phyloP scores from a whole-genome alignment of 768 basidiomycete genomes.

The Xerocomus spinulosus region DNA sequence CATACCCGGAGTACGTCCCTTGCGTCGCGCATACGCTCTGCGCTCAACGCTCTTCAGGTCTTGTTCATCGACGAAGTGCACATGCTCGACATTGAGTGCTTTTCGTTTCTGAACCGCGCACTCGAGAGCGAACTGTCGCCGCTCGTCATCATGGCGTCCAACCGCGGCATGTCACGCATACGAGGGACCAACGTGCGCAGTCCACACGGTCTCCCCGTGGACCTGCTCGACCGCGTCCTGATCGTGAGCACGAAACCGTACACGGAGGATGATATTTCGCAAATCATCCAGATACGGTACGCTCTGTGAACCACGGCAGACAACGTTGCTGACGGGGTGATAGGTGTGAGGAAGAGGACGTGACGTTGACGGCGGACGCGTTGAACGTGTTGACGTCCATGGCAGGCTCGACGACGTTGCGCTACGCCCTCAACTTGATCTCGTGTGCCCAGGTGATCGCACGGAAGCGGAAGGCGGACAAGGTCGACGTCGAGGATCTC shows the following conservation, averaged over 20 bases:
- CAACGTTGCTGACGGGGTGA: neutral
- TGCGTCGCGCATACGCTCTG: neutral
- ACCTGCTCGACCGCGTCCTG: conserved; percentile 90
- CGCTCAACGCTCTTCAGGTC: conserved; percentile 48
- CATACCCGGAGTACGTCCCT: conserved; percentile 77
- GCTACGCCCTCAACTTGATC: conserved; percentile 93
- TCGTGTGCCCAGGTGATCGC: conserved; percentile 88
- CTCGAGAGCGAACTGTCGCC: conserved; percentile 92
- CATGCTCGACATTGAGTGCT: conserved; percentile 99
- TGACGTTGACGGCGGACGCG: conserved; percentile 70
- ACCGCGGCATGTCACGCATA: conserved; percentile 91
- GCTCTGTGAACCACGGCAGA: too few relatives aligned
- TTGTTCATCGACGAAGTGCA: conserved; percentile 99
- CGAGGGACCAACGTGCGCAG: conserved; percentile 92
- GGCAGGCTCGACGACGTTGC: conserved; percentile 83
- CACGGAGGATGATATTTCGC: conserved; percentile 71
- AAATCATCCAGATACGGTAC: conserved; percentile 91
- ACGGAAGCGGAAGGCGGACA: conserved; percentile 71
- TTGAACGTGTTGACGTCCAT: conserved; percentile 80
- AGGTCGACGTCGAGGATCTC: conserved; percentile 83
- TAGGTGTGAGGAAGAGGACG: conserved; percentile 94
- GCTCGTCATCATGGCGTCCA: conserved; percentile 97
- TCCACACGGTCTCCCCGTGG: conserved; percentile 93
- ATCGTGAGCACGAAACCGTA: conserved; percentile 95
- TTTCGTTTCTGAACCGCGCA: conserved; percentile 96